Base-by-base conservation (phyloP, 371 early-diverging fungal species). In the Astathelohania contejeani region DNA sequence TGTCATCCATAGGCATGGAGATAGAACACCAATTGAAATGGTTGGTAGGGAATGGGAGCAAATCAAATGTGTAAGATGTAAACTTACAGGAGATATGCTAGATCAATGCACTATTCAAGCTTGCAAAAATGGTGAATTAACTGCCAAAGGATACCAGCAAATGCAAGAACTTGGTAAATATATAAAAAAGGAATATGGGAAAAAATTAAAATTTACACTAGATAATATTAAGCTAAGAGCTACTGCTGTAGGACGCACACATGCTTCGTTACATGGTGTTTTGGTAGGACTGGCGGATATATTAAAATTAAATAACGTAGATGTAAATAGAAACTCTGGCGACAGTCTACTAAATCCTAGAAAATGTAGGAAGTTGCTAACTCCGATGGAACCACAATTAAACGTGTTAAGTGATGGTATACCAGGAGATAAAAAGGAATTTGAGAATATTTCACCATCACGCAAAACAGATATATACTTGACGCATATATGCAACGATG, bases 1-100 rank as follows among this genome's bases (percentile, higher is more conserved):
- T 26, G 67, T 65, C 9, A 40, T 71, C n/a, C 59, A 58, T 47
- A 55, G 71, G 38, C 71, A 71, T 54, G 71, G 71, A 9, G 71
- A 67, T 19, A 56, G 67, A 19, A 28, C 65, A 2, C 71, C 71
- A 1, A 1, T 67, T 1, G 39, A 32, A 26, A 19, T 12, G 9
- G 20, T 37, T 19, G 50, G 53, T 35, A 40, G 23, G 20, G 20
- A 26, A 27, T 67, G 67, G 67, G 24, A 39, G 12, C 38, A 57
- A 14, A 49, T 56, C 43, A 52, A 58, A 22, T 66, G 67, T 49
- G 49, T 63, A n/a, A 32, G 12, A 18, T 70, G 70, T 32, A 44
- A 24, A 7, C 19, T 23, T 2, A 42, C 50, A 24, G 23, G 37
- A 6, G 20, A 42, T 23, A 24, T n/a, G n/a, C 50, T 57, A 39